Conservation (phyloP, 257 asterid species). For the Solanum chilense region DNA sequence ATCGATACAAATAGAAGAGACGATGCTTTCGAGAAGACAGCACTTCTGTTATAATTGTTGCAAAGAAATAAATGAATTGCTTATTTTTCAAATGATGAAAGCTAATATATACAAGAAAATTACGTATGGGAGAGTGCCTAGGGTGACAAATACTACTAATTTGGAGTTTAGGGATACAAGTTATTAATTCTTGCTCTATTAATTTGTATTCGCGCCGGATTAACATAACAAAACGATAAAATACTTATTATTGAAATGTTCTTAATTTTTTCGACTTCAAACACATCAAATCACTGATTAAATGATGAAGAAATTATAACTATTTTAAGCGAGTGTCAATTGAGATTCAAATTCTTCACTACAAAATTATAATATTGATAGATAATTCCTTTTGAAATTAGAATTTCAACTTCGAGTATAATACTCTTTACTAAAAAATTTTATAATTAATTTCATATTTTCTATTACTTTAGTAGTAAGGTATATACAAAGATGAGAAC, state of each 20-base stretch:
- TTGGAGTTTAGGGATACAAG: neutral
- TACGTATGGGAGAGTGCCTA: neutral
- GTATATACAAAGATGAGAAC: neutral
- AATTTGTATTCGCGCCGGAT: rapidly evolving
- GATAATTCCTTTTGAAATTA: neutral
- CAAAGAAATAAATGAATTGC: neutral
- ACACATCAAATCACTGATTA: neutral
- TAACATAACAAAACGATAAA: neutral
- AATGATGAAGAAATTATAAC: neutral
- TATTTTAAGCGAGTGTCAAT: neutral
- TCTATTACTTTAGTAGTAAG: too few species aligned
- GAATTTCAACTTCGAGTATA: too few species aligned
- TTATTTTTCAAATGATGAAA: neutral
- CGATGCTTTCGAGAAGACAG: neutral
- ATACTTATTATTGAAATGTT: neutral
- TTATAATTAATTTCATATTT: too few species aligned
- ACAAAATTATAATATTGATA: neutral
- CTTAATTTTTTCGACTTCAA: neutral
- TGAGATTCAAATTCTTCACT: neutral
- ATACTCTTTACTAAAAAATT: neutral
- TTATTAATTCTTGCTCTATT: neutral
- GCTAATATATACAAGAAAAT: neutral
- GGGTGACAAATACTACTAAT: neutral
- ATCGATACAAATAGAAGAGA: neutral
- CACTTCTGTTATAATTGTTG: neutral